These are phyloP conservation scores for Fusarium sp. DNA, from an alignment of 2,329 filamentous ascomycete genomes.

Conservation along the genomic window DNA sequence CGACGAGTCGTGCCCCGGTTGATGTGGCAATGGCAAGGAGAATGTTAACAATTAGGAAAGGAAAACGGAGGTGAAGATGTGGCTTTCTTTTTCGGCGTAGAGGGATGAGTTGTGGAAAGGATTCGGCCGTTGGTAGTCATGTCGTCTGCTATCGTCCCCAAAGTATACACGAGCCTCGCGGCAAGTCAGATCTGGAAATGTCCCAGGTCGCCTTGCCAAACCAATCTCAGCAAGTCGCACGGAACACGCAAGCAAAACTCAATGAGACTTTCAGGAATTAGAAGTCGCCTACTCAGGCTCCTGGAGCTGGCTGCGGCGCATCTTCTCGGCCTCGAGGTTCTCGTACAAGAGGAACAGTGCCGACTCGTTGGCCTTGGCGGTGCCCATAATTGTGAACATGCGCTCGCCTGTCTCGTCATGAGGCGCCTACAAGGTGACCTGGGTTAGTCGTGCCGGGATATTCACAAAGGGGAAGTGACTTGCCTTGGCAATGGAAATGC, in stretches of 20 bases:
- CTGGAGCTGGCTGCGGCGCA: slow-evolving; percentile 89
- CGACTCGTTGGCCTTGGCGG: slow-evolving; percentile 92
- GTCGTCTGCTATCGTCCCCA: slow-evolving; percentile 62
- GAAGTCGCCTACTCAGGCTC: slow-evolving; percentile 63
- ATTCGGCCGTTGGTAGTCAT: slow-evolving; percentile 57
- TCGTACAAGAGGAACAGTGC: slow-evolving; percentile 97
- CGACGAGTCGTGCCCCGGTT: slow-evolving; percentile 24
- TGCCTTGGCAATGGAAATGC: slow-evolving; percentile 97
- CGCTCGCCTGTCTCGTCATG: slow-evolving; percentile 98
- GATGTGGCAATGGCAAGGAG: slow-evolving; percentile 41
- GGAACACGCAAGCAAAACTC: slow-evolving; percentile 52
- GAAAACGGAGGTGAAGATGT: slow-evolving; percentile 43
- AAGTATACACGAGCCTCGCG: slow-evolving; percentile 72
- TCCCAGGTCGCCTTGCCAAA: slow-evolving; percentile 66
- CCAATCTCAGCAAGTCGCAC: slow-evolving; percentile 56
- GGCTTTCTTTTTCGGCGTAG: slow-evolving; percentile 40
- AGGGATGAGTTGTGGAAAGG: slow-evolving; percentile 24
- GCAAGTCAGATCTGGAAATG: slow-evolving; percentile 74
- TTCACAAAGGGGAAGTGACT: slow-evolving; percentile 34
- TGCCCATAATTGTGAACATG: slow-evolving; percentile 99
- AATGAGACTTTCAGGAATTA: slow-evolving; percentile 19
- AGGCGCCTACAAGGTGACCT: slow-evolving; percentile 72
- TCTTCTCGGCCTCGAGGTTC: slow-evolving; percentile 99
- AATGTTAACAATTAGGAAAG: slow-evolving; percentile 48
- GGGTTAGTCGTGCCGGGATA: slow-evolving; percentile 10